phyloP scores from a whole-genome alignment of 352 stramenopile species.

The Phytophthora litchii region DNA sequence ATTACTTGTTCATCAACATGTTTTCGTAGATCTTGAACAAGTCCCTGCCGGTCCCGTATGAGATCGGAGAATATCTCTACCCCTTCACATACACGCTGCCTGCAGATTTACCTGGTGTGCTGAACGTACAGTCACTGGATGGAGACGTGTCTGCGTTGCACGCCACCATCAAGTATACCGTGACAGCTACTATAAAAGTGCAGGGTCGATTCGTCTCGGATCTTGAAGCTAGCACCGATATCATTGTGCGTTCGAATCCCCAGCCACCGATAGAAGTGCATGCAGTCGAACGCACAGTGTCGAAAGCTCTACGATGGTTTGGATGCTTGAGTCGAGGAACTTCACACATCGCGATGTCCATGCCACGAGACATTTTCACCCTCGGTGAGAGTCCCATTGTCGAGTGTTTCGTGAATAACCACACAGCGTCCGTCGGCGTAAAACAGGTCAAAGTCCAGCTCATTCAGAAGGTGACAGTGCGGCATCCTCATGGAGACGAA shows the following conservation, averaged over 20 bases:
- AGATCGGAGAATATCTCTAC: constrained; percentile 72
- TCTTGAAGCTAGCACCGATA: constrained; percentile 58
- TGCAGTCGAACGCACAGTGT: constrained; percentile 64
- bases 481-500: constrained; percentile 39
- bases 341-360: constrained; percentile 66
- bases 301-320: constrained; percentile 63
- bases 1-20: constrained; percentile 10
- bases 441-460: constrained; percentile 56
- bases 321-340: constrained; percentile 61
- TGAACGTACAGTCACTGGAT: constrained; percentile 63
- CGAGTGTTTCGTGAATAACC: constrained; percentile 78
- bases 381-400: constrained; percentile 64
- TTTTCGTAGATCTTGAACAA: constrained; percentile 49
- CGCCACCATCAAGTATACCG: constrained; percentile 78
- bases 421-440: constrained; percentile 58
- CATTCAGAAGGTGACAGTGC: constrained; percentile 67
- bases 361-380: constrained; percentile 65
- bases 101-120: constrained; percentile 52
- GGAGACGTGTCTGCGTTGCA: constrained; percentile 58
- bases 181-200: constrained; percentile 73
- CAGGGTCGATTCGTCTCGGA: constrained; percentile 74
- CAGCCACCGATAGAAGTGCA: constrained; percentile 22
- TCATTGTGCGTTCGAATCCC: constrained; percentile 50
- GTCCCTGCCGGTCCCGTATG: constrained; percentile 54
- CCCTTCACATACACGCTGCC: constrained; percentile 70